Evolutionary conservation across 345 rosid genomes (phyloP), one percentile per base, ranked within the genome.

Genomic region (Cochlearia excelsa): DNA sequence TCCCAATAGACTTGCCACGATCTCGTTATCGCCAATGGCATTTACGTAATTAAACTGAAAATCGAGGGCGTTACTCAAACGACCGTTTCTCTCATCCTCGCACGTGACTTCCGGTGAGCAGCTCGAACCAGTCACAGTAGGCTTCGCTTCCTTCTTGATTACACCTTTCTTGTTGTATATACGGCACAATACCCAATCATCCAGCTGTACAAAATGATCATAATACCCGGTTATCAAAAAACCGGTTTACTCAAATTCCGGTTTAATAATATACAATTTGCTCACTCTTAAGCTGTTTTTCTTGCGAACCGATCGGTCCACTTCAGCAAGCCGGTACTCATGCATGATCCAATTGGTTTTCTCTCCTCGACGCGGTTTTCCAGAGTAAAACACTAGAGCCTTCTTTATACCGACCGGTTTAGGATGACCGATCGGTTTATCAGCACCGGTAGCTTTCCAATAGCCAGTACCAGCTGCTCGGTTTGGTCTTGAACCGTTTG

Each of bases 331-430:
- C 9, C 98, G 85, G 69, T 92, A 92, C 66, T 92, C 98, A 66
- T 92, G 98, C 98, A 92, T 92, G 54, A 92, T 92, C 98, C 98
- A 92, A 60, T 92, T 92, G 11, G 98, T 86, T 66, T 92, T 92
- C 60, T 88, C 93, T 11, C 98, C 96, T 46, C 66, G 79, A 0
- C 95, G 98, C 0, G 98, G 95, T 68, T 83, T 88, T 4, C 98
- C 98, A 0, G 96, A 72, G 70, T 92, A 92, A 64, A 92, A 92
- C 0, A 92, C 98, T 59, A 92, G 30, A 38, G 95, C 96, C 62
- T 92, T 92, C 78, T 92, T 92, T 40, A 92, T 92, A 27, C 98
- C 98, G 0, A 80, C 69, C 1, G 98, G 68, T 65, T 81, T 92
- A 7, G 95, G 96, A 5, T 70, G 75, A 7, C 93, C 93, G 4